Percentiles rank a stretch among this genome's conserved stretches.
Conservation (phyloP, 2,329 filamentous ascomycete genomes). For the Dactylellina cionopaga region DNA sequence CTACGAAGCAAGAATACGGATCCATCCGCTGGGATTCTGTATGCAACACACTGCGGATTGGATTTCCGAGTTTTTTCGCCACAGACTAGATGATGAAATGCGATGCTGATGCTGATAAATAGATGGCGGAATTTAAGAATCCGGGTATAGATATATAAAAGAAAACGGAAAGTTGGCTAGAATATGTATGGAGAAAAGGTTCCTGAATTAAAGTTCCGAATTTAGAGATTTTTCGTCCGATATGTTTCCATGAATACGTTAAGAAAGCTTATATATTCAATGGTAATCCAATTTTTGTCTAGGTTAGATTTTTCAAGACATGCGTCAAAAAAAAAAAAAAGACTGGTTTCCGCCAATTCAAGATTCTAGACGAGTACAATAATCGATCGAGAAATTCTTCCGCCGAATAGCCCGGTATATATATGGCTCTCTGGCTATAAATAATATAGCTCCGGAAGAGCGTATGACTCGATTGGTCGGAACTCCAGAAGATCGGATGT, state of each 20-base stretch:
- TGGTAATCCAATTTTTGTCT: constrained; percentile 4
- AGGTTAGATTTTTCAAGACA: neutral
- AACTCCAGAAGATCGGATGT: neutral
- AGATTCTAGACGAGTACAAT: no score
- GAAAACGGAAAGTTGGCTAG: neutral
- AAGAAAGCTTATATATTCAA: constrained; percentile 8
- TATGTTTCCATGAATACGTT: constrained; percentile 33
- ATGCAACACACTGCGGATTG: constrained; percentile 5
- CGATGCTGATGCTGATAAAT: no score
- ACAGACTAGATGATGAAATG: no score
- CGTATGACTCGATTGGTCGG: constrained; percentile 6
- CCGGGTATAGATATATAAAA: neutral
- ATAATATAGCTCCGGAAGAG: neutral
- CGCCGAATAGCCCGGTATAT: no score
- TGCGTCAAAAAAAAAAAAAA: neutral
- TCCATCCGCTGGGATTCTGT: constrained; percentile 12
- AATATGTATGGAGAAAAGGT: neutral
- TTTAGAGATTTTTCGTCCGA: constrained; percentile 36
- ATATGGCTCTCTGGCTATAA: no score
- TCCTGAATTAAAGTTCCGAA: constrained; percentile 25
- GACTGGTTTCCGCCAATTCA: no score
- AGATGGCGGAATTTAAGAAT: neutral
- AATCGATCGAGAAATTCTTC: no score
- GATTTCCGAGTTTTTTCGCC: neutral
- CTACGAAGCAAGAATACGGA: constrained; percentile 33